A percentile compares a stretch with the other conserved stretches of the same genome.
Evolutionary conservation across 2,329 filamentous ascomycete genomes (phyloP).

Genomic region (Endothia cerciana): DNA sequence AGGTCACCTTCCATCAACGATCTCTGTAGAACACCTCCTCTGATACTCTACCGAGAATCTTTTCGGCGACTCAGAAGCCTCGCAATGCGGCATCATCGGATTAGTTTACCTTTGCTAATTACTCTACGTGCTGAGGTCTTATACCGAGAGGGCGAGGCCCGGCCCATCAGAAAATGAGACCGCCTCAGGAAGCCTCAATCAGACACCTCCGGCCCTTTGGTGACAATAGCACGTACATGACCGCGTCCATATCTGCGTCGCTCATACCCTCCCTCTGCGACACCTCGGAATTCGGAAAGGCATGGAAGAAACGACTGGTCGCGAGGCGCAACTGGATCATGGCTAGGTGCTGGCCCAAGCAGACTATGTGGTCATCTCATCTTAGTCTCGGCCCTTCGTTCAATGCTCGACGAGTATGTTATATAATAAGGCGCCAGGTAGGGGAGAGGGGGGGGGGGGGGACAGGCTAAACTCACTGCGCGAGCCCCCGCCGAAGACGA

Average conservation of each 20-base stretch:
- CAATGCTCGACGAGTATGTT: background rate
- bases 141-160: background rate
- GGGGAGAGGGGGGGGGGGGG: slow-evolving; percentile 19
- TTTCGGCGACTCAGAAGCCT: too few species aligned
- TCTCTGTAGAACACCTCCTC: too few species aligned
- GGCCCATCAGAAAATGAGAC: background rate
- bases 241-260: slow-evolving; percentile 37
- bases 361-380: slow-evolving; percentile 37
- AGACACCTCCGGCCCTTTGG: slow-evolving; percentile 37
- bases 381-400: background rate
- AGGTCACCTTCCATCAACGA: too few species aligned
- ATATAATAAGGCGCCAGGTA: slow-evolving; percentile 18
- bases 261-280: slow-evolving; percentile 37
- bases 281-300: slow-evolving; percentile 36
- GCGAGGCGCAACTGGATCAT: slow-evolving; percentile 57
- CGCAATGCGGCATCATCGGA: too few species aligned
- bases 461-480: slow-evolving; percentile 34
- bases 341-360: slow-evolving; percentile 59
- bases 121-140: background rate
- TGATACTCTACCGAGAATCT: too few species aligned
- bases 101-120: too few species aligned
- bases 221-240: slow-evolving; percentile 34
- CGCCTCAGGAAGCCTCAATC: slow-evolving; percentile 29
- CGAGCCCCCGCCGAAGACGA: slow-evolving; percentile 37
- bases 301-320: slow-evolving; percentile 52